phyloP scores from a whole-genome alignment of 176 grass and related monocot species.

The Alloteropsis semialata region DNA sequence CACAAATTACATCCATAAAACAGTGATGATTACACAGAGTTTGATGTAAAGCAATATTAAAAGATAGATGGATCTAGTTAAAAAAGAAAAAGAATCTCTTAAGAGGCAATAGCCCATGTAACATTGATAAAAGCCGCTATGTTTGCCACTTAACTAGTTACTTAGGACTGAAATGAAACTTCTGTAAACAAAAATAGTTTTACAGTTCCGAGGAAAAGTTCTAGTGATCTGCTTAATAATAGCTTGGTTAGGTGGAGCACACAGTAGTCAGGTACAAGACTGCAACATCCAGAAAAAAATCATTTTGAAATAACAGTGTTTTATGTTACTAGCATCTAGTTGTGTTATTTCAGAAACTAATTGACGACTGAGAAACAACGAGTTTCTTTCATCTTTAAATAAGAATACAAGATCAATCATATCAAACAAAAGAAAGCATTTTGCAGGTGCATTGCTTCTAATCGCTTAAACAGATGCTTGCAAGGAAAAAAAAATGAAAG shows the following conservation, averaged over 20 bases:
- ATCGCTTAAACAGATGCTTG: neutral
- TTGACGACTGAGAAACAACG: neutral
- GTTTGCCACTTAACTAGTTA: neutral
- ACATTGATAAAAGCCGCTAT: neutral
- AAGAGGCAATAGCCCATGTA: neutral
- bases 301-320: slow-evolving; percentile 1
- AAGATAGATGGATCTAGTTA: neutral
- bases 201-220: neutral
- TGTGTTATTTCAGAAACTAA: slow-evolving; percentile 14
- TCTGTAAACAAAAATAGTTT: neutral
- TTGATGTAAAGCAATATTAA: slow-evolving; percentile 14
- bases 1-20: slow-evolving; percentile 1
- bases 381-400: neutral
- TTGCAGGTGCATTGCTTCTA: neutral
- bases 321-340: neutral
- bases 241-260: neutral
- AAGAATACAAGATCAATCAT: slow-evolving; percentile 14
- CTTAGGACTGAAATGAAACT: neutral
- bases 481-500: slow-evolving; percentile 1
- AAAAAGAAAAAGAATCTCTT: neutral
- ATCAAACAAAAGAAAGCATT: slow-evolving; percentile 22
- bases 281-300: slow-evolving; percentile 11
- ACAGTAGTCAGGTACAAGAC: neutral
- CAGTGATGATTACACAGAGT: neutral
- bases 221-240: slow-evolving; percentile 6